These are phyloP conservation scores for sunflower (Helianthus annuus) DNA, from an alignment of 129 eudicot species.

Conservation along the genomic window HanXRQr2.0-SUNRISE NC_035437.2:116727578-116728077, in stretches of 20 bases:
- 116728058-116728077: constrained; percentile 47
- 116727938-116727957: constrained; percentile 39
- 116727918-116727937: constrained; percentile 48
- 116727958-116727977: constrained; percentile 44
- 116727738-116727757: too few species aligned
- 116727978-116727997: constrained; percentile 11
- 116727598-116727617: too few species aligned
- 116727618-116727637: too few species aligned
- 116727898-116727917: constrained; percentile 47
- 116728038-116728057: constrained; percentile 38
- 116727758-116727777: too few species aligned
- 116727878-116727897: constrained; percentile 18
- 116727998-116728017: constrained; percentile 6
- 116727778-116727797: too few species aligned
- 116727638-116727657: too few species aligned
- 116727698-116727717: too few species aligned
- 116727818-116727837: constrained; percentile 18
- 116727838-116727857: constrained; percentile 30
- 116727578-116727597: too few species aligned
- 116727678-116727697: too few species aligned
- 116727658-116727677: too few species aligned
- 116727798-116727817: not conserved
- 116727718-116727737: too few species aligned
- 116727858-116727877: constrained; percentile 4
- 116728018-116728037: constrained; percentile 17